phyloP scores from a whole-genome alignment of 2,329 filamentous ascomycete genomes.

The Basipetospora chlamydospora region DNA sequence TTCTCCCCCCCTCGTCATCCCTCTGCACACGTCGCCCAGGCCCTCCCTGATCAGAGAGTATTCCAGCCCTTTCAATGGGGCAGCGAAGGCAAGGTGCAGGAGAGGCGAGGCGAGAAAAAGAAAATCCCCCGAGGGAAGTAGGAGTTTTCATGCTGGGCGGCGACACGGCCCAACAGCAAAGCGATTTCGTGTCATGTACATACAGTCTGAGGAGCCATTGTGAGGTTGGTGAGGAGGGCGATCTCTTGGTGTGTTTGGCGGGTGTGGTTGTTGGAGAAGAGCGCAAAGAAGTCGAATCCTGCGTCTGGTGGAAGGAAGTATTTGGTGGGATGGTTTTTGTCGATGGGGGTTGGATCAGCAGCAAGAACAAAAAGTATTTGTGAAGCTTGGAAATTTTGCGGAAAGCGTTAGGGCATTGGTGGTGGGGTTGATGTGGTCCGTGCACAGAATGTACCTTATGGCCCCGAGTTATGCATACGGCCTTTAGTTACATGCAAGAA shows the following conservation, averaged over 20 bases:
- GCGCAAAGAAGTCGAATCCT: conserved; percentile 67
- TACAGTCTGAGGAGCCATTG: conserved; percentile 86
- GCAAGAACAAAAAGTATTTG: no score
- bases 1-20: conserved; percentile 8
- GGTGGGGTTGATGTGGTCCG: no score
- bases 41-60: no score
- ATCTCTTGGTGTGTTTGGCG: conserved; percentile 14
- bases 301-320: conserved; percentile 35
- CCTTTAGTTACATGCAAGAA: no score
- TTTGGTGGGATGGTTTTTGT: conserved; percentile 4
- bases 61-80: neutral
- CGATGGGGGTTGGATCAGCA: no score
- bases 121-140: conserved; percentile 10
- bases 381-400: no score
- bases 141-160: conserved; percentile 10
- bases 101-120: neutral
- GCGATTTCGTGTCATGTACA: conserved; percentile 53
- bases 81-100: conserved; percentile 1
- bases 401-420: no score
- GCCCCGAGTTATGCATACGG: no score
- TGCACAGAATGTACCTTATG: no score
- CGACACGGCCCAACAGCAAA: conserved; percentile 76
- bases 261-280: conserved; percentile 14
- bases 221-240: conserved; percentile 23
- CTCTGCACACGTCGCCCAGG: neutral